Evolutionary conservation across 305 asterid species (phyloP).

Genomic region (Petunia hybrid): DNA sequence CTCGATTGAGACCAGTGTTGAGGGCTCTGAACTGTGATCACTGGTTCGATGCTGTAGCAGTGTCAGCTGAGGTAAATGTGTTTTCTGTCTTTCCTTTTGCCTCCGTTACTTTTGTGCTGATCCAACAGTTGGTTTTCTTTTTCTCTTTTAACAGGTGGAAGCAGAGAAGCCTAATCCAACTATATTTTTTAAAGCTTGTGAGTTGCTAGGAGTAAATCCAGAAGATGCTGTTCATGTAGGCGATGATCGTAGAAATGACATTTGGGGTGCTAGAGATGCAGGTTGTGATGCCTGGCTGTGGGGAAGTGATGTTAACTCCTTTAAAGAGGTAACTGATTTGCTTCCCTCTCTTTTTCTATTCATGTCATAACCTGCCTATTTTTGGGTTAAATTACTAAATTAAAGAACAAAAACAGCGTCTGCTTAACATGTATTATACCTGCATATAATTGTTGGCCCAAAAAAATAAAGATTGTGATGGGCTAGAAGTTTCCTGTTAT

Average conservation of each 20-base stretch:
- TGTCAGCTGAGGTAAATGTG: conserved; percentile 81
- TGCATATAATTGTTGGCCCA: conserved; percentile 40
- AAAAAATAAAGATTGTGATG: conserved; percentile 92
- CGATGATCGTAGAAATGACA: conserved; percentile 93
- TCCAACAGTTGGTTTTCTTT: not conserved
- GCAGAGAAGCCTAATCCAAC: conserved; percentile 96
- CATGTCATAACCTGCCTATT: conserved; percentile 26
- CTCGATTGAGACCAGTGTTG: conserved; percentile 79
- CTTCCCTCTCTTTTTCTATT: not conserved
- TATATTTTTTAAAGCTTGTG: conserved; percentile 89
- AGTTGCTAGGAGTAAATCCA: conserved; percentile 76
- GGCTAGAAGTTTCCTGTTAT: conserved; percentile 90
- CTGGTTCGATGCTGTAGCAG: conserved; percentile 96
- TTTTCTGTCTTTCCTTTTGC: not conserved
- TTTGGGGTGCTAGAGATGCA: conserved; percentile 99
- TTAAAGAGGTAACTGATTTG: conserved; percentile 71
- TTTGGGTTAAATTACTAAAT: not conserved
- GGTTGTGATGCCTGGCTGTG: conserved; percentile 99
- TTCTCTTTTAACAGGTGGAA: conserved; percentile 59
- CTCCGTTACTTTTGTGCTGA: not conserved
- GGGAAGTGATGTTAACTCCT: conserved; percentile 94
- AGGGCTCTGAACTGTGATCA: conserved; percentile 87
- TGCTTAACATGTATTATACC: conserved; percentile 34
- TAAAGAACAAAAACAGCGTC: not conserved
- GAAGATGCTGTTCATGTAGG: conserved; percentile 98